Percentiles rank a stretch among this genome's conserved stretches.
phyloP scores from a whole-genome alignment of 345 rosid species.

The Rubroshorea leprosula region DNA sequence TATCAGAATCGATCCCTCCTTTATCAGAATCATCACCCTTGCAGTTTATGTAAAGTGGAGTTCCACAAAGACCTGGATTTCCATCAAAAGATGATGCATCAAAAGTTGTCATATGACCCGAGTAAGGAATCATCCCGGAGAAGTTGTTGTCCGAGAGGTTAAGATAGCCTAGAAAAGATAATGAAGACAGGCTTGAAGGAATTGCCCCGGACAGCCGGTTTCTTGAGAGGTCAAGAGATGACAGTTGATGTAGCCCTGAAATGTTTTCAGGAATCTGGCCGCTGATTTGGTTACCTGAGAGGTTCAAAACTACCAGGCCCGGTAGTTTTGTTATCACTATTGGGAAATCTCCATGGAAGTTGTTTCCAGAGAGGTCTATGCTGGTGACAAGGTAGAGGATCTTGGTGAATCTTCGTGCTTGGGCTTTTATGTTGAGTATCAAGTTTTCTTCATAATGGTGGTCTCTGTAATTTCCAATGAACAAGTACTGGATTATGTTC shows the following conservation, averaged over 20 bases:
- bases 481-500: slow-evolving; percentile 21
- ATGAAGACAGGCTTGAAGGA: slow-evolving; percentile 32
- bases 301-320: slow-evolving; percentile 32
- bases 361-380: slow-evolving; percentile 39
- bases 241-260: slow-evolving; percentile 28
- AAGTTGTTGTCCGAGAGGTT: slow-evolving; percentile 33
- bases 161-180: slow-evolving; percentile 32
- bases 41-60: slow-evolving; percentile 27
- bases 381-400: slow-evolving; percentile 41
- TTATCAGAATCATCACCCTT: slow-evolving; percentile 8
- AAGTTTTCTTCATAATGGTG: slow-evolving; percentile 33
- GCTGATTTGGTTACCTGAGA: slow-evolving; percentile 29
- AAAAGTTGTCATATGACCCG: slow-evolving; percentile 30
- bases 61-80: slow-evolving; percentile 38
- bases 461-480: slow-evolving; percentile 26
- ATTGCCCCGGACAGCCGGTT: slow-evolving; percentile 36
- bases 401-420: slow-evolving; percentile 27
- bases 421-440: slow-evolving; percentile 23
- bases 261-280: slow-evolving; percentile 33
- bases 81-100: slow-evolving; percentile 28
- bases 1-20: slow-evolving; percentile 10
- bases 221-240: slow-evolving; percentile 46
- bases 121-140: slow-evolving; percentile 34
- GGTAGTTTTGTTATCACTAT: slow-evolving; percentile 26
- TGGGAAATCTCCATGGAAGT: slow-evolving; percentile 34